Conservation (phyloP, 192 early-diverging fungal species). For the Oehlia diaphana region DNA sequence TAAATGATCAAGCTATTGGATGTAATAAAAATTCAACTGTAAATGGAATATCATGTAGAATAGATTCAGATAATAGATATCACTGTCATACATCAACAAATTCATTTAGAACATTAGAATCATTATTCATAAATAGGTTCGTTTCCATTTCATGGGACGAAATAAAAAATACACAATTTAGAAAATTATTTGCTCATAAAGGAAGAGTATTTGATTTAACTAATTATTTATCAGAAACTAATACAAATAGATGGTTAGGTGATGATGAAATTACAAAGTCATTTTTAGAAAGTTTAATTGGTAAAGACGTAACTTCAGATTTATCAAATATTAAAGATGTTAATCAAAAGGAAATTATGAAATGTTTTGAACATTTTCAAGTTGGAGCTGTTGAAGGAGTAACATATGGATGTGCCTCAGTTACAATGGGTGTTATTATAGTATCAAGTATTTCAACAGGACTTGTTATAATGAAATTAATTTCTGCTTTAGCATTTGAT, state of each 20-base stretch:
- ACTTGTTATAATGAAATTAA: not conserved
- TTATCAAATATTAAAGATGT: not conserved
- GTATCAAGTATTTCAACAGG: not conserved
- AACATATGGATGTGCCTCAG: not conserved
- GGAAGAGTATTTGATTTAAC: slow-evolving; percentile 43
- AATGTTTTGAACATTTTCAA: slow-evolving; percentile 19
- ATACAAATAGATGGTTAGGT: slow-evolving; percentile 18
- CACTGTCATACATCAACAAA: slow-evolving; percentile 19
- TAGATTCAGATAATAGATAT: not conserved
- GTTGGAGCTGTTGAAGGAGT: slow-evolving; percentile 10
- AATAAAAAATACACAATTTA: not conserved
- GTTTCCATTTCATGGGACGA: slow-evolving; percentile 6
- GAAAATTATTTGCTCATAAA: slow-evolving; percentile 9
- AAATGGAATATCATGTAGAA: too few species aligned
- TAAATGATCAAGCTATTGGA: not conserved
- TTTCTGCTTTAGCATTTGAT: not conserved
- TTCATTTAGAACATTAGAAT: not conserved
- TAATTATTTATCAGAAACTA: slow-evolving; percentile 28
- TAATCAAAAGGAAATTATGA: not conserved
- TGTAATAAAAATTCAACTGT: not conserved
- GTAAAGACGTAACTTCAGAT: slow-evolving; percentile 2
- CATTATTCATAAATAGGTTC: not conserved
- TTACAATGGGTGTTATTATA: not conserved
- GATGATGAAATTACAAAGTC: not conserved
- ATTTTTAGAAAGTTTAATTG: not conserved